Conservation (phyloP, 1,284 basidiomycete species). For the Heterobasidion annosum region DNA sequence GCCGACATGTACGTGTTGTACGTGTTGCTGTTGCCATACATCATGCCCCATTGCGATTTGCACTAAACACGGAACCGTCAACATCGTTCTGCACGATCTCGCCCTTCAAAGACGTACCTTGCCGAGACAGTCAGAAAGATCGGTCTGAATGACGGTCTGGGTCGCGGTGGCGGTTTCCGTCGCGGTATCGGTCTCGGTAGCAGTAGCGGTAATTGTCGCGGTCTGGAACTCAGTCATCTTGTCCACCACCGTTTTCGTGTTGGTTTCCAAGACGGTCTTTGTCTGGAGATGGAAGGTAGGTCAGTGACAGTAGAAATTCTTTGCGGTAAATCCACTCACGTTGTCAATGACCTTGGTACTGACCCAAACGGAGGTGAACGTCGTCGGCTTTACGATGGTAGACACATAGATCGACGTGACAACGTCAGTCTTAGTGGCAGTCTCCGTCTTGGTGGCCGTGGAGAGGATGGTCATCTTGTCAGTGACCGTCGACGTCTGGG, state of each 20-base stretch:
- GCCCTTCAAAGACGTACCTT: slow-evolving; percentile 23
- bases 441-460: slow-evolving; percentile 14
- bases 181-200: slow-evolving; percentile 31
- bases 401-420: slow-evolving; percentile 12
- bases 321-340: slow-evolving; percentile 1
- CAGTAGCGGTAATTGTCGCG: slow-evolving; percentile 7
- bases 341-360: slow-evolving; percentile 11
- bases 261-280: slow-evolving; percentile 9
- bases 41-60: slow-evolving; percentile 47
- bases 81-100: slow-evolving; percentile 5
- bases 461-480: slow-evolving; percentile 32
- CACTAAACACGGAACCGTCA: slow-evolving; percentile 26
- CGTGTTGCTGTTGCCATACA: slow-evolving; percentile 38
- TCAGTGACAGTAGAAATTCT: not conserved
- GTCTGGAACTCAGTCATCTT: not conserved
- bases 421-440: slow-evolving; percentile 16
- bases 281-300: slow-evolving; percentile 5
- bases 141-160: slow-evolving; percentile 27
- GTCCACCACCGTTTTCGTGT: not conserved
- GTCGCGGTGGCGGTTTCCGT: slow-evolving; percentile 29
- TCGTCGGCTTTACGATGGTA: slow-evolving; percentile 12
- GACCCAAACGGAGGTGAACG: slow-evolving; percentile 9
- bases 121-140: slow-evolving; percentile 43
- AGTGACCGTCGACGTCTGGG: slow-evolving; percentile 37
- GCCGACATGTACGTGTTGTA: slow-evolving; percentile 40